Evolutionary conservation across 1,284 basidiomycete genomes (phyloP), one percentile per base, ranked within the genome.

Genomic region (Neolentinus lepideus): DNA sequence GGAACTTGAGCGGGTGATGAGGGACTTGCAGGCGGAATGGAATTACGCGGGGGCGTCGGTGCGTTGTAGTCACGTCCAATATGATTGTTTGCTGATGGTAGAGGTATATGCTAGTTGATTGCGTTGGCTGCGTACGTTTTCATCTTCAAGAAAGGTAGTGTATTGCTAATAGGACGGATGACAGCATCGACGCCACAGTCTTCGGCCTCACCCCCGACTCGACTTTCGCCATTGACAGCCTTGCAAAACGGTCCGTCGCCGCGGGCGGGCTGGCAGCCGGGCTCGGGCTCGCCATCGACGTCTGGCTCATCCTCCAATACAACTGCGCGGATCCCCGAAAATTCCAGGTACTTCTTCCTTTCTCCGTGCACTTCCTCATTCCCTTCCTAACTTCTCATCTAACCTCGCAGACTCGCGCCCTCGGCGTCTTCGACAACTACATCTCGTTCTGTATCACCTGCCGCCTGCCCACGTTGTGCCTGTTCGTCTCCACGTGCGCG

Each of bases 361-460:
- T 43, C 38, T 16, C 11, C 21, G 29, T 35, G 36, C 52, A 14
- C n/a, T n/a, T n/a, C n/a, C n/a, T n/a, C n/a, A n/a, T n/a, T 43
- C 12, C 31, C 16, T 14, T 6, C 8, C 0, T 33, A 35, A 21
- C 27, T 4, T 3, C 25, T n/a, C 43, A 21, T 22, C 38, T 19
- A n/a, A n/a, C n/a, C 38, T 4, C 35, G 14, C 50, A 85, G 81
- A 65, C 55, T 26, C 72, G 79, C 50, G 80, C 85, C 0, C 66
- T 65, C 10, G 85, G 87, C 63, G 61, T 88, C 16, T 83, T 81
- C 61, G 71, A 69, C 36, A 75, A 76, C 10, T 85, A 83, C 64
- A 71, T 84, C 56, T 88, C 85, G 69, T 88, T 88, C 67, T 72
- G 80, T 36, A 72, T 88, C 19, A 79, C 81, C 2, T 75, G 85